Evolutionary conservation across 2,329 filamentous ascomycete species (phyloP).

Genomic region (Mariannaea sp.): DNA sequence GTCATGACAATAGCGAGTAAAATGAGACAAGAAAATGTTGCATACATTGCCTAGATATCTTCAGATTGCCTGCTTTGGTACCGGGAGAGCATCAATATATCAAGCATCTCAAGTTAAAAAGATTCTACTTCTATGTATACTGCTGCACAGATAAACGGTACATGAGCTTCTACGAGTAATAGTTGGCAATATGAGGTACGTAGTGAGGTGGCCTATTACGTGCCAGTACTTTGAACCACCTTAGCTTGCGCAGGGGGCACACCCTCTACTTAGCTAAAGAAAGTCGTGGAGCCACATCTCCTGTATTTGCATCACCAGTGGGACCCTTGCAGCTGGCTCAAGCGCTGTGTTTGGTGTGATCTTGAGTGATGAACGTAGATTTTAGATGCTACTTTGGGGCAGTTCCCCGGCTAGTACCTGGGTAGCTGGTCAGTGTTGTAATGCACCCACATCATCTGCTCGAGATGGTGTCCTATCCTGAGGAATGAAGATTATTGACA

Average conservation of each 20-base stretch:
- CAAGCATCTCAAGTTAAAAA: too few species aligned
- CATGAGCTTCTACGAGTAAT: too few species aligned
- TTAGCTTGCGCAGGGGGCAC: neutral
- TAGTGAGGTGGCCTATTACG: too few species aligned
- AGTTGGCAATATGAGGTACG: too few species aligned
- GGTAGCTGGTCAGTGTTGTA: neutral
- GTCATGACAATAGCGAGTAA: too few species aligned
- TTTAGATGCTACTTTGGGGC: neutral
- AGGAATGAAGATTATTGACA: neutral
- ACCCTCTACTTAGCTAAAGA: slow-evolving; percentile 9
- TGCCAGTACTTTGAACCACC: neutral
- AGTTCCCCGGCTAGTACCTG: too few species aligned
- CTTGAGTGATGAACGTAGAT: neutral
- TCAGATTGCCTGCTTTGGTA: too few species aligned
- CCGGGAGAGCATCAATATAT: too few species aligned
- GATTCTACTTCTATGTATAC: too few species aligned
- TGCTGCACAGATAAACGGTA: too few species aligned
- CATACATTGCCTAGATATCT: too few species aligned
- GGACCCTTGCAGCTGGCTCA: slow-evolving; percentile 2
- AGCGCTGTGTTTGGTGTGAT: slow-evolving; percentile 3
- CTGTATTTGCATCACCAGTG: slow-evolving; percentile 11
- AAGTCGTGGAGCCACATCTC: slow-evolving; percentile 5
- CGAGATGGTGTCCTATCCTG: slow-evolving; percentile 8
- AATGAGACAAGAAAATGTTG: too few species aligned
- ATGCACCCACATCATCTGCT: neutral